These are phyloP conservation scores for Lentinula raphanica DNA, from an alignment of 768 basidiomycete species.

Conservation along the genomic window DNA sequence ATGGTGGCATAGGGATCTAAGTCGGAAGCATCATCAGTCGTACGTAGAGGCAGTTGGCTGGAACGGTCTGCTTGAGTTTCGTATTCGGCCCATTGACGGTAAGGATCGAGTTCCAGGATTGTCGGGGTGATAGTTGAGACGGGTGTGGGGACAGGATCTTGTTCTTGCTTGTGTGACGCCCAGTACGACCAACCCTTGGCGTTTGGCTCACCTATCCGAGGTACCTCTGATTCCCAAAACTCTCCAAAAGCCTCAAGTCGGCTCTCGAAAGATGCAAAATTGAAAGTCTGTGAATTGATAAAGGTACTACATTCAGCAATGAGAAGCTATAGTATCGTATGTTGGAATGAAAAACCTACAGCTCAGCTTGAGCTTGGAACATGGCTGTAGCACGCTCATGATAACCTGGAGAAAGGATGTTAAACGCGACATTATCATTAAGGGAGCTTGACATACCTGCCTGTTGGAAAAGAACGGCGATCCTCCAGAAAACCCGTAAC, in stretches of 20 bases:
- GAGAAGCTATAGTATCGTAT: not conserved
- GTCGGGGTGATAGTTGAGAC: conserved; percentile 7
- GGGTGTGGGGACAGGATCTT: conserved; percentile 8
- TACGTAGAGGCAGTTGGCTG: conserved; percentile 46
- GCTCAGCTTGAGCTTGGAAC: conserved; percentile 79
- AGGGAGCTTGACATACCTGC: conserved; percentile 49
- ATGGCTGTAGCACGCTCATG: conserved; percentile 69
- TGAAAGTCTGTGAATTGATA: conserved; percentile 43
- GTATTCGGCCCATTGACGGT: conserved; percentile 56
- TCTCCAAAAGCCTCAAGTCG: conserved; percentile 63
- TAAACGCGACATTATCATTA: not conserved
- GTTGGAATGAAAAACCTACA: conserved; percentile 43
- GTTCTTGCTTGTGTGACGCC: conserved; percentile 39
- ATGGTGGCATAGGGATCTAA: conserved; percentile 70
- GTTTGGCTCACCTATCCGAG: conserved; percentile 65
- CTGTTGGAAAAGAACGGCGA: conserved; percentile 52
- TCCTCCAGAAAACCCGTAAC: conserved; percentile 68
- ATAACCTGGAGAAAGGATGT: conserved; percentile 38
- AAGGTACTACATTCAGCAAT: conserved; percentile 44
- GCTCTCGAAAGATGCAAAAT: conserved; percentile 35
- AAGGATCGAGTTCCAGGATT: conserved; percentile 50
- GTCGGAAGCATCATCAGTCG: conserved; percentile 41
- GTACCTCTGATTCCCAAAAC: conserved; percentile 80
- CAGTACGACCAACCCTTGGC: conserved; percentile 69
- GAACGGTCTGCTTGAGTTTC: conserved; percentile 48